Evolutionary conservation across 331 rosid genomes (phyloP), one percentile per base, ranked within the genome.

Genomic region (Malus hybrid): DNA sequence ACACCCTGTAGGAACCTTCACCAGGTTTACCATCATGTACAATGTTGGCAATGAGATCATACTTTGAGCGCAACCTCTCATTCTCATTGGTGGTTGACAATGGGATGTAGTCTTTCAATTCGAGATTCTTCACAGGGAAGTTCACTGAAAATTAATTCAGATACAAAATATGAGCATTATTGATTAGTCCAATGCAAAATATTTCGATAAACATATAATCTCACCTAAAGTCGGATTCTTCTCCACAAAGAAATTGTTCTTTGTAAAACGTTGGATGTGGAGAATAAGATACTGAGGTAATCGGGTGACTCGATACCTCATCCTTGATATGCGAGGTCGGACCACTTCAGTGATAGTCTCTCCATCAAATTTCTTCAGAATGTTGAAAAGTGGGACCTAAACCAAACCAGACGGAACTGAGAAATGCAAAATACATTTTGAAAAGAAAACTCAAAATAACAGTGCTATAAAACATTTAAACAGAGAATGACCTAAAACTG

Each of bases 11-110:
- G 80, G 67, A 81, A 70, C 99, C 99, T 84, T 95, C 96, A 10
- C 91, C 87, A 20, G 96, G 99, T 79, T 95, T 92, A 20, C 97
- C 99, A 12, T 95, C 97, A 79, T 95, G 99, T 74, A 95, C 97
- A 61, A 92, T 77, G 85, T 90, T 92, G 67, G 91, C 97, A 54
- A 95, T 92, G 79, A 95, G 80, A 88, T 95, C 96, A 71, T 92
- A 92, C 84, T 95, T 95, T 8, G 99, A 80, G 71, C 92, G 91
- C 73, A 88, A 67, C 80, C 78, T 94, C 84, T 87, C 89, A 32
- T 82, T 88, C 76, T 86, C 97, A 64, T 86, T 90, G 3, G 96
- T 88, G 33, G 93, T 78, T 71, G 97, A 87, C 89, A 92, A 85
- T 76, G 97, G 97, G 64, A 92, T 92, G 89, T 94, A 94, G 81